Evolutionary conservation across 31 red algal species (phyloP).

Genomic region (Odonthalia washingtoniensis): DNA sequence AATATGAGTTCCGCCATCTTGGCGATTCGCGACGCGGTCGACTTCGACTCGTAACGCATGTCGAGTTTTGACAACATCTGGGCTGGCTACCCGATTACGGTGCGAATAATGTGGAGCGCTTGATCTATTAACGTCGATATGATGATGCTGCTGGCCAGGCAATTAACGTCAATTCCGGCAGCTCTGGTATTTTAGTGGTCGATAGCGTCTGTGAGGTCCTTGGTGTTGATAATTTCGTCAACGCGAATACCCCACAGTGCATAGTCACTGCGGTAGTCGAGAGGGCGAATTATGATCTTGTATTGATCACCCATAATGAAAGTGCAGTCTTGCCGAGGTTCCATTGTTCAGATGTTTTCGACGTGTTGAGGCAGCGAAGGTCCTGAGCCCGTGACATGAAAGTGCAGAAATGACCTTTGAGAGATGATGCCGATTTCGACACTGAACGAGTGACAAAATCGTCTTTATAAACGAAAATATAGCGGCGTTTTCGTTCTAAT

Average conservation of each 20-base stretch:
- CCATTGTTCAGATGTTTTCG: no score
- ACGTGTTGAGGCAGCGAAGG: no score
- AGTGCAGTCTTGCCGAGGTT: no score
- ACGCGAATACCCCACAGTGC: conserved; percentile 12
- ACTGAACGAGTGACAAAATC: no score
- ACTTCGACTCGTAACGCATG: neutral
- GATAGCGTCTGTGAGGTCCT: conserved; percentile 2
- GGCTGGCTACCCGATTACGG: conserved; percentile 4
- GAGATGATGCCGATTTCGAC: no score
- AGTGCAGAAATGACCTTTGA: no score
- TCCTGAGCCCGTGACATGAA: no score
- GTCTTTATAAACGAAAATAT: no score
- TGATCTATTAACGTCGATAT: conserved; percentile 14
- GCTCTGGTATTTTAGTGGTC: neutral
- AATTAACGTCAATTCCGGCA: conserved; percentile 11
- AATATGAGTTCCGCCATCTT: conserved; percentile 46
- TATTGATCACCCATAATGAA: no score
- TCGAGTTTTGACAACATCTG: conserved; percentile 26
- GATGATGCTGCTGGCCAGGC: conserved; percentile 8
- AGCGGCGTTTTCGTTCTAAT: no score
- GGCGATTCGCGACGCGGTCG: conserved; percentile 17
- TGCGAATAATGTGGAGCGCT: conserved; percentile 12
- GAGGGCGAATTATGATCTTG: neutral
- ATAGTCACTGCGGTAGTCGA: neutral
- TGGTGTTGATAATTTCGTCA: neutral